A percentile compares a stretch with the other conserved stretches of the same genome.
Evolutionary conservation across 495 filamentous ascomycete species (phyloP).

Genomic region (Xylaria nigripes): DNA sequence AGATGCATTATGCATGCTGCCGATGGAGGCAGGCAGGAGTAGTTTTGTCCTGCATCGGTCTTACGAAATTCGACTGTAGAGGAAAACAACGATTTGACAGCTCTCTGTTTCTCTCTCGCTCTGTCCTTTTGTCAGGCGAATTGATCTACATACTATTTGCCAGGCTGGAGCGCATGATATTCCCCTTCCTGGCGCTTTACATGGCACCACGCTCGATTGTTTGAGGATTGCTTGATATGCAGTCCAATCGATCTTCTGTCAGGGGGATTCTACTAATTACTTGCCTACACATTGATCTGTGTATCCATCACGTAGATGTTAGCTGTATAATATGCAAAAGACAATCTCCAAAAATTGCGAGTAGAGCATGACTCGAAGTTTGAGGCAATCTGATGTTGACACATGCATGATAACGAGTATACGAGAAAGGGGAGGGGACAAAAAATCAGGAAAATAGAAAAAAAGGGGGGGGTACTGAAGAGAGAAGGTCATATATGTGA

Average conservation of each 20-base stretch:
- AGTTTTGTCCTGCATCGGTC: no score
- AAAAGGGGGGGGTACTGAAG: not conserved
- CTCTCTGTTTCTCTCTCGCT: not conserved
- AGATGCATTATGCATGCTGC: no score
- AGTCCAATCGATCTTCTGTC: not conserved
- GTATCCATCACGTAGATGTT: no score
- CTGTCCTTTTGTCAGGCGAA: not conserved
- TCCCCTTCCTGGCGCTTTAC: not conserved
- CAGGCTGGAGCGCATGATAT: not conserved
- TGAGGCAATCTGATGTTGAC: not conserved
- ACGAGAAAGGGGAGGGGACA: no score
- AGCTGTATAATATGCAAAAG: no score
- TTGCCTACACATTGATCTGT: no score
- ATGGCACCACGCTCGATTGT: not conserved
- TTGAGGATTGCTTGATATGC: no score
- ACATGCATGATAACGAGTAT: no score
- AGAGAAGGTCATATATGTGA: not conserved
- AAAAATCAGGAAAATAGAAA: not conserved
- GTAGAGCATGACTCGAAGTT: no score
- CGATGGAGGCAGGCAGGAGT: no score
- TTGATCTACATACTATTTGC: not conserved
- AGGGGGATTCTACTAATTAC: not conserved
- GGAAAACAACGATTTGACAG: not conserved
- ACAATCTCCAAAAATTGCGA: no score
- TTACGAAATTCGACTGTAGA: no score